Base-by-base conservation (phyloP, 2,329 filamentous ascomycete genomes). In the Exophiala sp. region DNA sequence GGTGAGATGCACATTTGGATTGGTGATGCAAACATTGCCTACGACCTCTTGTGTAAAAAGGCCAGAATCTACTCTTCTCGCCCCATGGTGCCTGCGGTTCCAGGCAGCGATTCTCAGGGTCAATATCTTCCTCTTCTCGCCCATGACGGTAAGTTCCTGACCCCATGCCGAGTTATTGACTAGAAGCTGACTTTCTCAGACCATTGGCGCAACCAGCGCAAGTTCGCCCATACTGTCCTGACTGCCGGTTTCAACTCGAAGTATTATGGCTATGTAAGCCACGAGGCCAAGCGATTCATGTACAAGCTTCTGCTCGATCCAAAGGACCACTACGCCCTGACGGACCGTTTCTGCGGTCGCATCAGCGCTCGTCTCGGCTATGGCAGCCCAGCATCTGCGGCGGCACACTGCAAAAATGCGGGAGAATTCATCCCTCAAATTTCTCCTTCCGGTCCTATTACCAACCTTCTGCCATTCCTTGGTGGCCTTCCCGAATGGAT, bases 1-100 rank as follows among this genome's bases (percentile, higher is more conserved):
- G 62, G 62, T 56, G 62, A 65, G 48, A 63, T 64, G 60, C 63
- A 65, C 33, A 60, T 65, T 44, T 65, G 63, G 63, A 50, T 65
- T 32, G 63, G 61, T 33, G 53, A 62, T 43, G 16, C 46, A 3
- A 42, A 63, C n/a, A 59, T 65, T 40, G 62, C 62, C 38, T 59
- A 63, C 24, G 63, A 65, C 18, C 50, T 65, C 39, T 47, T 65
- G 39, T 62, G 59, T 55, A 65, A 65, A 54, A 64, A 63, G 53
- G 62, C 63, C 29, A 57, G 60, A 41, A 64, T 64, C 48, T 64
- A 65, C 42, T 65, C 63, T 24, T 63, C 62, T 18, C 59, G 62
- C 7, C 63, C 63, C 10, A 46, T 51, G 58, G 62, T 65, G 46
- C 59, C 62, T 50, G 62, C 62, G 24, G 63, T 65, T 35, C 62